A percentile compares a stretch with the other conserved stretches of the same genome.
phyloP scores from a whole-genome alignment of 2,329 filamentous ascomycete genomes.

The Beauveria australis region DNA sequence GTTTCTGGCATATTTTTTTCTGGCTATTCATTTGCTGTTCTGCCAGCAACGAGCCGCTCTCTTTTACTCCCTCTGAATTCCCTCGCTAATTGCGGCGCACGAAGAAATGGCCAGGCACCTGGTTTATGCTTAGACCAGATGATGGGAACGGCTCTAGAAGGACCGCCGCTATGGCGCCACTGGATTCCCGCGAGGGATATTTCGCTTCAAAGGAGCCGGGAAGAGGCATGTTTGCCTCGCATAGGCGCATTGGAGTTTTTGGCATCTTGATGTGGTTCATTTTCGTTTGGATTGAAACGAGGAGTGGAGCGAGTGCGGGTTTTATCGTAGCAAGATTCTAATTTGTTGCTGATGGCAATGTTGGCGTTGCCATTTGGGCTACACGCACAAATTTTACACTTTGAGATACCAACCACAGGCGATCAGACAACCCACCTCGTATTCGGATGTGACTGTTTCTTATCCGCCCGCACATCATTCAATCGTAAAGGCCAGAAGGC shows the following conservation, averaged over 20 bases:
- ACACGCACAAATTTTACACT: conserved; percentile 29
- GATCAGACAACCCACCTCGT: neutral
- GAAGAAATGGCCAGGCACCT: neutral
- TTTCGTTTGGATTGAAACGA: conserved; percentile 8
- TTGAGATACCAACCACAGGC: conserved; percentile 8
- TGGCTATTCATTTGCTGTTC: neutral
- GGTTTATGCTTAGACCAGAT: neutral
- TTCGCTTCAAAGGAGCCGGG: conserved; percentile 7
- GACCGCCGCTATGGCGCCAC: neutral
- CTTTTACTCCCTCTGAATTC: neutral
- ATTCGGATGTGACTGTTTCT: neutral
- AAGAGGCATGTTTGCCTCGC: neutral
- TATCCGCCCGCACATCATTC: neutral
- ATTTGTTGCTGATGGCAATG: conserved; percentile 4
- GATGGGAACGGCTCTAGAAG: neutral
- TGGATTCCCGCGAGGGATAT: conserved; percentile 4
- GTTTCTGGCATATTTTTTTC: neutral
- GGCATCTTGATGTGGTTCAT: conserved; percentile 1
- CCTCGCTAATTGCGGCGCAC: neutral
- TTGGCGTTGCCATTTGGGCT: conserved; percentile 46
- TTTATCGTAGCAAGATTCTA: conserved; percentile 2
- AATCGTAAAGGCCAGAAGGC: neutral
- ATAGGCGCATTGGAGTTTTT: conserved; percentile 8
- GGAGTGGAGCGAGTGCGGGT: neutral
- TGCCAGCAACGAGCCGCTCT: neutral